Percentiles rank a stretch among this genome's conserved stretches.
Conservation (phyloP, 331 rosid genomes). For the Ulmus americana region DNA sequence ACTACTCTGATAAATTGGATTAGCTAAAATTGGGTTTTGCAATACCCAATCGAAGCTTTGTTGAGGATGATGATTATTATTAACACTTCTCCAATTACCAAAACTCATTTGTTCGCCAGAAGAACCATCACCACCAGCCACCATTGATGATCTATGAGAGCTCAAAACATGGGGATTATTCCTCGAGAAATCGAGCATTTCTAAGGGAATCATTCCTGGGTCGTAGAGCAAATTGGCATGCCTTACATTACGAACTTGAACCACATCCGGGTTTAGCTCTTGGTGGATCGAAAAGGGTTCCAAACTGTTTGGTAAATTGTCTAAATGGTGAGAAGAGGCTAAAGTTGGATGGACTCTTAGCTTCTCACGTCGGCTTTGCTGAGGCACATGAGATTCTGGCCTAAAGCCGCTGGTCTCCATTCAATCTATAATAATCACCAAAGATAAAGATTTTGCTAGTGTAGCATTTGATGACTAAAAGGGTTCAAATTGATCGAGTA, state of each 20-base stretch:
- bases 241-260: constrained; percentile 53
- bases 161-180: constrained; percentile 19
- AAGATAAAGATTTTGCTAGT: neutral
- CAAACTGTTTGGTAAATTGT: constrained; percentile 31
- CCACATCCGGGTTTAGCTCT: constrained; percentile 36
- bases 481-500: neutral
- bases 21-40: neutral
- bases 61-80: constrained; percentile 4
- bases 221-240: constrained; percentile 36
- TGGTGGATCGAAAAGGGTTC: constrained; percentile 32
- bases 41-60: constrained; percentile 49
- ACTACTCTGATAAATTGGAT: constrained; percentile 36
- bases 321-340: constrained; percentile 26
- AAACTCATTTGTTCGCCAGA: constrained; percentile 6
- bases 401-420: constrained; percentile 58
- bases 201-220: constrained; percentile 34
- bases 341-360: constrained; percentile 49
- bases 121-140: neutral
- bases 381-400: constrained; percentile 84
- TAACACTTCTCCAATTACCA: constrained; percentile 42
- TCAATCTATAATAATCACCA: constrained; percentile 2
- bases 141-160: constrained; percentile 20
- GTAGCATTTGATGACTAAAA: neutral
- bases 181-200: constrained; percentile 35
- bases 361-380: constrained; percentile 85